Conservation (phyloP, 768 basidiomycete species). For the Asterophora parasitica region DNA sequence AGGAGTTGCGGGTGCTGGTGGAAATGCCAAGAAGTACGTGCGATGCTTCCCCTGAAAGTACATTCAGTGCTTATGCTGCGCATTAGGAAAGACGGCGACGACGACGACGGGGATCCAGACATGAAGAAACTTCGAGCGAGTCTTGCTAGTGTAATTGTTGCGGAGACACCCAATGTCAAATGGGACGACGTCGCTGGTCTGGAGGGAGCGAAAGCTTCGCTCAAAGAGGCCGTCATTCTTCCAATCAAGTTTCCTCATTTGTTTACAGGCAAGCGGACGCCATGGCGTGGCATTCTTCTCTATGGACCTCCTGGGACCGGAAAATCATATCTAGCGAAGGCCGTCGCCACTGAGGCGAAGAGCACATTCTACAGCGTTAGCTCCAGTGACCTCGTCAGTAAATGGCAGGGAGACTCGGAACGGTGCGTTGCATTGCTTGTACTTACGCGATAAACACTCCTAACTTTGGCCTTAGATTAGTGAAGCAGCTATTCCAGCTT, state of each 20-base stretch:
- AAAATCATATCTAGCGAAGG: slow-evolving; percentile 95
- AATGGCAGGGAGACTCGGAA: slow-evolving; percentile 99
- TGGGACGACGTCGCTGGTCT: slow-evolving; percentile 99
- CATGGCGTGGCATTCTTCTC: slow-evolving; percentile 92
- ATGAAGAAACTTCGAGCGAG: slow-evolving; percentile 95
- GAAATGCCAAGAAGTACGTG: slow-evolving; percentile 44
- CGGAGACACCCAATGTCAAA: slow-evolving; percentile 91
- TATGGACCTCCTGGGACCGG: slow-evolving; percentile 99
- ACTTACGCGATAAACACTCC: background rate
- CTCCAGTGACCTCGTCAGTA: slow-evolving; percentile 92
- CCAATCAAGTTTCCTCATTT: slow-evolving; percentile 99
- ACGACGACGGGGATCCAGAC: slow-evolving; percentile 85
- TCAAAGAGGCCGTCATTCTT: slow-evolving; percentile 98
- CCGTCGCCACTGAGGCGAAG: slow-evolving; percentile 98
- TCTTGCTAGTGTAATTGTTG: slow-evolving; percentile 80
- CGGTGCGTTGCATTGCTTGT: slow-evolving; percentile 52
- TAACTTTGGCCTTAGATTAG: slow-evolving; percentile 50
- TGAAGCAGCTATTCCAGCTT: slow-evolving; percentile 94
- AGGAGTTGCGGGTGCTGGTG: slow-evolving; percentile 42
- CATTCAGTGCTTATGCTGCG: slow-evolving; percentile 2
- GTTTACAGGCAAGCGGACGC: slow-evolving; percentile 97
- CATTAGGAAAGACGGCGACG: slow-evolving; percentile 41
- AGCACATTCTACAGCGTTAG: slow-evolving; percentile 98
- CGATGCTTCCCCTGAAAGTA: background rate
- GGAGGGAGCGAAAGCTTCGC: slow-evolving; percentile 88